phyloP scores from a whole-genome alignment of 305 asterid genomes.

The Euphrasia arctica region DNA sequence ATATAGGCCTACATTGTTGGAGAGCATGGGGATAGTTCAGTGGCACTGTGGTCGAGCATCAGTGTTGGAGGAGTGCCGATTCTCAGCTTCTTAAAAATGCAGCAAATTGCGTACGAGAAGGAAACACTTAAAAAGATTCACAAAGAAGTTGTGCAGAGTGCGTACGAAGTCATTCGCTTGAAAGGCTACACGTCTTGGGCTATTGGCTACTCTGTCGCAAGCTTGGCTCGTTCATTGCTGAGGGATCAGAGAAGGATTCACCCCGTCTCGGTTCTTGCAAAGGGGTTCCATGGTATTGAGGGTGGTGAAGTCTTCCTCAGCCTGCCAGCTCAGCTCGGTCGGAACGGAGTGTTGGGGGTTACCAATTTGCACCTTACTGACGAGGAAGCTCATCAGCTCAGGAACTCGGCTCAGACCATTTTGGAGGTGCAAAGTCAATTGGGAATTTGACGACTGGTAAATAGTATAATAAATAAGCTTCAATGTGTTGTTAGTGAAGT shows the following conservation, averaged over 20 bases:
- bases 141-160: conserved; percentile 69
- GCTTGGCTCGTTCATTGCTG: conserved; percentile 60
- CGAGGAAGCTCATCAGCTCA: conserved; percentile 56
- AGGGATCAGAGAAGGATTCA: conserved; percentile 79
- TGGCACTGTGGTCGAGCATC: conserved; percentile 93
- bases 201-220: conserved; percentile 83
- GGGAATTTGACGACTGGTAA: conserved; percentile 38
- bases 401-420: conserved; percentile 64
- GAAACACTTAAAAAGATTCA: conserved; percentile 64
- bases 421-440: conserved; percentile 67
- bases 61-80: conserved; percentile 88
- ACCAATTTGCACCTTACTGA: conserved; percentile 77
- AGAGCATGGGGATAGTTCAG: conserved; percentile 92
- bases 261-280: conserved; percentile 82
- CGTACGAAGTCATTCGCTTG: conserved; percentile 70
- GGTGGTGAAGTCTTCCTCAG: conserved; percentile 74
- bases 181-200: conserved; percentile 99
- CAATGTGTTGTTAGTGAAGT: no score
- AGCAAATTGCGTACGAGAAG: conserved; percentile 69
- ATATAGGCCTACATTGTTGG: conserved; percentile 82
- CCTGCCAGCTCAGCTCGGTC: conserved; percentile 79
- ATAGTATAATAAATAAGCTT: no score
- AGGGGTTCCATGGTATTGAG: conserved; percentile 58
- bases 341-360: conserved; percentile 70
- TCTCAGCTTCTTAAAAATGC: conserved; percentile 58